phyloP scores from a whole-genome alignment of 345 rosid species.

The Gossypium turneri region DNA sequence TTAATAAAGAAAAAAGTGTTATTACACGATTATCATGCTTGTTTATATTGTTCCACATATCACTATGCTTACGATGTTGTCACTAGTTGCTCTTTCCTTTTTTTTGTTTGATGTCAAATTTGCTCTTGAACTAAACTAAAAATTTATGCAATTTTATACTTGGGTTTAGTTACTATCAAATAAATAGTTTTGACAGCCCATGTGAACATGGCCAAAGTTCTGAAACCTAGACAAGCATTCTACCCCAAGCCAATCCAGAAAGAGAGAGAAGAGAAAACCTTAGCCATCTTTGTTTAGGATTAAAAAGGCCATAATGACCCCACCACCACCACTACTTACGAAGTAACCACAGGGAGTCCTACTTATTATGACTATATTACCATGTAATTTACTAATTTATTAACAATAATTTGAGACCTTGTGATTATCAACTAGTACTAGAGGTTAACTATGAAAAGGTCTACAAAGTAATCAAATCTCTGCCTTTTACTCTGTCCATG shows the following conservation, averaged over 20 bases:
- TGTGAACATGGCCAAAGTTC: neutral
- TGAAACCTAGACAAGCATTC: conserved; percentile 2
- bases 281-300: neutral
- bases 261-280: neutral
- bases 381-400: neutral
- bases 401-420: neutral
- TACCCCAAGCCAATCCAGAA: neutral
- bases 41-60: neutral
- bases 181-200: neutral
- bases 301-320: neutral
- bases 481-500: neutral
- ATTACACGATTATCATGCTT: neutral
- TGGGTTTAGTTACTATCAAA: neutral
- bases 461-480: neutral
- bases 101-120: neutral
- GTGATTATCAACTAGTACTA: neutral
- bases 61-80: neutral
- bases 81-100: neutral
- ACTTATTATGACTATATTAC: neutral
- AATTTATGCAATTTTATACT: neutral
- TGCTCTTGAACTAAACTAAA: neutral
- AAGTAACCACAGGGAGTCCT: neutral
- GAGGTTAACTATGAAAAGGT: neutral
- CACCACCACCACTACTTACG: neutral
- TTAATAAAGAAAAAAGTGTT: neutral